Conservation (phyloP, 2,329 filamentous ascomycete species). For the Colletotrichum tofieldiae region DNA sequence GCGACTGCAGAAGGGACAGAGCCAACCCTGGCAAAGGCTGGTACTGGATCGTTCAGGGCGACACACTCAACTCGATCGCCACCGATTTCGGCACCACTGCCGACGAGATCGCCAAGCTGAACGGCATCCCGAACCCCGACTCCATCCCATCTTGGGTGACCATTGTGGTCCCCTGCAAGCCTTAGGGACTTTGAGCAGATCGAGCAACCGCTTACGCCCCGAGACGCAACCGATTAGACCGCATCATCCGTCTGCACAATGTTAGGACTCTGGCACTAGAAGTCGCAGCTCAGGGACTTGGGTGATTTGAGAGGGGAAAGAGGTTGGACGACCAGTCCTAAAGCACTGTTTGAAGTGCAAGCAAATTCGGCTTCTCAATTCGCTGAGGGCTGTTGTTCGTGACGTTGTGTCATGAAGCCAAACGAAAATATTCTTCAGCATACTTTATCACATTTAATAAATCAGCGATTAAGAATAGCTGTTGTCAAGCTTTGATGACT, state of each 20-base stretch:
- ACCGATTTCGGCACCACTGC: neutral
- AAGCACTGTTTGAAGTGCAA: neutral
- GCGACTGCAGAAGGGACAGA: neutral
- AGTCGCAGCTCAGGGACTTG: too few relatives aligned
- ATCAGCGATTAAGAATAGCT: neutral
- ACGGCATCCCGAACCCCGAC: neutral
- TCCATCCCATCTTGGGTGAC: neutral
- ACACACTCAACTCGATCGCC: slow-evolving; percentile 7
- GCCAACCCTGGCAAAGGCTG: slow-evolving; percentile 14
- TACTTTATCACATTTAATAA: neutral
- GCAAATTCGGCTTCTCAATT: too few relatives aligned
- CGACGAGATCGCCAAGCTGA: neutral
- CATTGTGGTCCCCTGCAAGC: slow-evolving; percentile 5
- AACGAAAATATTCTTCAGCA: too few relatives aligned
- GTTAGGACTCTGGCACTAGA: neutral
- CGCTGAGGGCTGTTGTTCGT: neutral
- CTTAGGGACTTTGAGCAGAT: neutral
- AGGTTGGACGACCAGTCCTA: neutral
- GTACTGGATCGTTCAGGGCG: slow-evolving; percentile 11
- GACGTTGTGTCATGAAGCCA: neutral
- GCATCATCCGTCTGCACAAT: neutral
- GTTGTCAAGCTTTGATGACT: too few relatives aligned
- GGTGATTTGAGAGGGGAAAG: neutral
- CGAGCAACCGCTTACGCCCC: neutral
- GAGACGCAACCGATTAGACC: neutral